A percentile compares a stretch with the other conserved stretches of the same genome.
Evolutionary conservation across 1,284 basidiomycete species (phyloP).

Genomic region (Irpex sp.): DNA sequence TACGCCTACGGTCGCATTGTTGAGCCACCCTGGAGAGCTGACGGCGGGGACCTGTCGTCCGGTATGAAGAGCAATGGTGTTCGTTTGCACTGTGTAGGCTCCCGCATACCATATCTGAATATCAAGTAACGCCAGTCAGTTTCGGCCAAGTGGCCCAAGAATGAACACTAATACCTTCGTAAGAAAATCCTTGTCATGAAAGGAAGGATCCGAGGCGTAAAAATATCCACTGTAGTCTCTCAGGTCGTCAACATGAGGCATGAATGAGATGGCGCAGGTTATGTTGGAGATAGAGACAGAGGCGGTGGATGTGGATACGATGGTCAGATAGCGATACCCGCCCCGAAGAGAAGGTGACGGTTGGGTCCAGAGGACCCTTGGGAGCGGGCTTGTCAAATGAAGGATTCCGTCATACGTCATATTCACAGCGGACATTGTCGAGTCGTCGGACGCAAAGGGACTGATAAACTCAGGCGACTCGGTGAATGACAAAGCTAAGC

Average conservation of each 20-base stretch:
- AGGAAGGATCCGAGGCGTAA: slow-evolving; percentile 42
- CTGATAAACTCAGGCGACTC: slow-evolving; percentile 46
- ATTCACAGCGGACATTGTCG: slow-evolving; percentile 30
- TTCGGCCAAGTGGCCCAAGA: not conserved
- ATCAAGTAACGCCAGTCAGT: not conserved
- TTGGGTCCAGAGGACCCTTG: slow-evolving; percentile 44
- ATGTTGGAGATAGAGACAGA: slow-evolving; percentile 46
- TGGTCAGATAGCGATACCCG: slow-evolving; percentile 54
- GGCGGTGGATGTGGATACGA: slow-evolving; percentile 36
- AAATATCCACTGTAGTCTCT: slow-evolving; percentile 56
- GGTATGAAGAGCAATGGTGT: slow-evolving; percentile 49
- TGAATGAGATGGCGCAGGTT: slow-evolving; percentile 51
- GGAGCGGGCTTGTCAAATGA: slow-evolving; percentile 33
- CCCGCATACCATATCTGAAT: slow-evolving; percentile 54
- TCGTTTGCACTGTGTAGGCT: slow-evolving; percentile 60
- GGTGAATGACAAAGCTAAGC: slow-evolving; percentile 43
- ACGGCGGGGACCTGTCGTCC: slow-evolving; percentile 49
- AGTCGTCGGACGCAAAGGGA: slow-evolving; percentile 41
- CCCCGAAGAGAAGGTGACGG: slow-evolving; percentile 42
- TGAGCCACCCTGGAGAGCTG: slow-evolving; percentile 44
- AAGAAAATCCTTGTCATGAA: slow-evolving; percentile 45
- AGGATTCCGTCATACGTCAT: slow-evolving; percentile 46
- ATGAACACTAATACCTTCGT: slow-evolving; percentile 36
- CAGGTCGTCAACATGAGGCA: slow-evolving; percentile 49
- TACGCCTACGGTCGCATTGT: slow-evolving; percentile 52